Evolutionary conservation across 495 filamentous ascomycete genomes (phyloP).

Genomic region (Aspergillus olivimuriae): DNA sequence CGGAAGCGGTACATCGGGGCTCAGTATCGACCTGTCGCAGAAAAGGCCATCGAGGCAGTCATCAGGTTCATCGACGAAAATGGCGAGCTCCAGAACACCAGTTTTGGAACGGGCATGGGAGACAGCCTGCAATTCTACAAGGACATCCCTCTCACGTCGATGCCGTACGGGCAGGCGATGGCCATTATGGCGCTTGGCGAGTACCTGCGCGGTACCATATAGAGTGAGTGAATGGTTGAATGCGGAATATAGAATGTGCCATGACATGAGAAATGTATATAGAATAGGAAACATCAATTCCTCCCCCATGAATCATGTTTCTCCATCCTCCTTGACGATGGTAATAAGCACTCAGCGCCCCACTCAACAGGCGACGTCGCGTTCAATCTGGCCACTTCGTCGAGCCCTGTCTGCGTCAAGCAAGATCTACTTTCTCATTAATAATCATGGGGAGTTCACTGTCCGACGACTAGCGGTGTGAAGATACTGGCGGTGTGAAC

Average conservation of each 20-base stretch:
- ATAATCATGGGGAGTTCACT: too few species aligned
- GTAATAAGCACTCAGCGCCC: too few species aligned
- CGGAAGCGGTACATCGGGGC: constrained; percentile 58
- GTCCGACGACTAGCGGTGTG: too few species aligned
- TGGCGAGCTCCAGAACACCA: constrained; percentile 62
- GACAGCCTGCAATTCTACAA: constrained; percentile 60
- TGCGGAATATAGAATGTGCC: not conserved
- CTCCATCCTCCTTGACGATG: too few species aligned
- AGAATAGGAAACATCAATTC: too few species aligned
- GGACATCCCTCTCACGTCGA: constrained; percentile 60
- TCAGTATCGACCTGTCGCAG: constrained; percentile 42
- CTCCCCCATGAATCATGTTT: too few species aligned
- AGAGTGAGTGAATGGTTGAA: constrained; percentile 6
- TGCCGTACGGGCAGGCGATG: constrained; percentile 78
- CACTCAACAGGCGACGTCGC: too few species aligned
- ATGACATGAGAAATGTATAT: not conserved
- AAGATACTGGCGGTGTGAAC: too few species aligned
- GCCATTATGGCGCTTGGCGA: constrained; percentile 66
- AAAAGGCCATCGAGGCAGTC: constrained; percentile 55
- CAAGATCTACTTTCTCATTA: too few species aligned
- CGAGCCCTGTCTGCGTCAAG: too few species aligned
- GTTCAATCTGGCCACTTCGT: too few species aligned
- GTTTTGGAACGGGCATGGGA: constrained; percentile 71
- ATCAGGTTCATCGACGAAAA: constrained; percentile 50
- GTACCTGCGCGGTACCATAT: constrained; percentile 49